Evolutionary conservation across 805 yeast species (phyloP), one percentile per base, ranked within the genome.

Genomic region (Lipomyces yamadae): DNA sequence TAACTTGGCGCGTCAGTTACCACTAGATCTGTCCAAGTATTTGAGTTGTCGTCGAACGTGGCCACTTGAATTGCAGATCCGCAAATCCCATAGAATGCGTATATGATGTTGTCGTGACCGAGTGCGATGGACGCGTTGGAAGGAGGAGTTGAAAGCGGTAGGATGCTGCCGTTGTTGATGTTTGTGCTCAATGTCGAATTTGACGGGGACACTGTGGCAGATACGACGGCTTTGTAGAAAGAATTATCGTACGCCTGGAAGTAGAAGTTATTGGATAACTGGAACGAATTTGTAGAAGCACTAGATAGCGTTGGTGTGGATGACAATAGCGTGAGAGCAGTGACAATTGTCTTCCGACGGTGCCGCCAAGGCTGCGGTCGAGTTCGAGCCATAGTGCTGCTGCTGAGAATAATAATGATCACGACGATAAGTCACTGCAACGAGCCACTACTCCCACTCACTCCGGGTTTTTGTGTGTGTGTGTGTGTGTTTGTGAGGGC

Each of bases 71-170:
- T 7, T 13, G 53, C 13, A 11, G 66, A 62, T 18, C 63, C 66
- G 61, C 70, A 62, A 5, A 39, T n/a, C 4, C 77, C 79, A 68
- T 74, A 73, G 42, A 76, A 61, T 8, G 70, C 61, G 58, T 67
- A 67, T 13, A 67, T 58, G 18, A 55, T 64, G 37, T 65, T 72
- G 48, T 71, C 71, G 11, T 55, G 53, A 48, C 72, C 78, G 8
- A 75, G 60, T 1, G 73, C 75, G 3, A 78, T 67, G 18, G 74
- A 60, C n/a, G 77, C 48, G 61, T 74, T 72, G 10, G 68, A 56
- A 1, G 76, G 72, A 10, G 79, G 78, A 2, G 72, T n/a, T 3
- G 77, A 54, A 18, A 77, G 66, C 48, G 54, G 55, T n/a, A 35
- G 18, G 24, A 76, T 56, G 2, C 60, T 30, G 11, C 56, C 61